A percentile compares a stretch with the other conserved stretches of the same genome.
Evolutionary conservation across 371 early-diverging fungal species (phyloP).

Genomic region (Vairimorpha necatrix): DNA sequence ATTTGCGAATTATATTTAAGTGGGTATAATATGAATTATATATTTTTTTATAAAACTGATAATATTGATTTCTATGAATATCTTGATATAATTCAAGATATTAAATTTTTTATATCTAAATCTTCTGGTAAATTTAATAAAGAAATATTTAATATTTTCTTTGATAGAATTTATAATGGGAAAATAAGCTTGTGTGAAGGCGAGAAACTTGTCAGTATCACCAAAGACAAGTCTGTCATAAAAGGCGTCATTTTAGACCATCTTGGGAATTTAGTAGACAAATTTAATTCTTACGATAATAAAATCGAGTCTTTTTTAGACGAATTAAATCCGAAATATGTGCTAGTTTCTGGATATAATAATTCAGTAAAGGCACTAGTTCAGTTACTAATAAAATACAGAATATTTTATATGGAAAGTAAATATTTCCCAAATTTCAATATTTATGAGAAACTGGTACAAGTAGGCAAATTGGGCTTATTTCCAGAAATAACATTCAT

Average conservation of each 20-base stretch:
- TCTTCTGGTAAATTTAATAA: background rate
- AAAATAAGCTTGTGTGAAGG: constrained; percentile 1
- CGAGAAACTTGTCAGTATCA: constrained; percentile 16
- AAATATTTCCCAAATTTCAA: background rate
- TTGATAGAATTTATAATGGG: constrained; percentile 34
- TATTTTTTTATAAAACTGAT: constrained; percentile 1
- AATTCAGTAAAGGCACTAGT: constrained; percentile 14
- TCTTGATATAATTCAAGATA: background rate
- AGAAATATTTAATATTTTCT: background rate
- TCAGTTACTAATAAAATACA: constrained; percentile 5
- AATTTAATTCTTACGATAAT: constrained; percentile 8
- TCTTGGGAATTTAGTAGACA: constrained; percentile 28
- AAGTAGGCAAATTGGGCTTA: background rate
- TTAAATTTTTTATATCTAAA: background rate
- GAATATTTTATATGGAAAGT: constrained; percentile 20
- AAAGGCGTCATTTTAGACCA: constrained; percentile 30
- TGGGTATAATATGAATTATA: constrained; percentile 4
- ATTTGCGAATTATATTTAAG: background rate
- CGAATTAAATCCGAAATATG: constrained; percentile 15
- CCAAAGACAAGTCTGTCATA: constrained; percentile 18
- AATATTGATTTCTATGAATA: background rate
- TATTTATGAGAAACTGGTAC: background rate
- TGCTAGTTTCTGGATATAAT: constrained; percentile 15
- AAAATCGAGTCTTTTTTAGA: constrained; percentile 18
- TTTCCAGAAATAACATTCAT: constrained; percentile 36